Base-by-base conservation (phyloP, 106 monocot genomes). In the Acorus gramineus region DNA sequence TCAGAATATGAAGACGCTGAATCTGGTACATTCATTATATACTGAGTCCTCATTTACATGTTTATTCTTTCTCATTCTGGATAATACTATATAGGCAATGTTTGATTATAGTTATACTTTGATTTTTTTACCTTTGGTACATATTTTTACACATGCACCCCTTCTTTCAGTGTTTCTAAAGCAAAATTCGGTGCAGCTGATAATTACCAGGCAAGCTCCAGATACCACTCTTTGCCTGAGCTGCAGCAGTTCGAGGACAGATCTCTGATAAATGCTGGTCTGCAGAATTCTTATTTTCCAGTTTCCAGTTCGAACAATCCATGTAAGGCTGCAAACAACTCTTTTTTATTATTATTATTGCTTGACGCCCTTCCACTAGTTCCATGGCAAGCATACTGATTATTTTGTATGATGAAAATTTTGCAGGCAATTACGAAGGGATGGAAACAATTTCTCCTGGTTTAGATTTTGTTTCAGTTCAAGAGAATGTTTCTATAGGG, bases 111-210 rank as follows among this genome's bases (percentile, higher is more conserved):
- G 28, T 28, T 28, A 4, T 71, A 51, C 67, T 52, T 11, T n/a
- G 4, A 46, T 7, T 69, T 71, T 74, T 63, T 47, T 66, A 66
- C 69, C 72, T 78, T 81, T 84, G 91, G 88, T 98, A 73, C 85
- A 88, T 91, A 89, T 70, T 84, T 74, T 72, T 74, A 76, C 81
- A 89, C 65, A 89, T 77, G 84, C 92, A 92, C 63, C 80, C 63
- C 79, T 79, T 85, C 86, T 90, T 82, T 83, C 84, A 87, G 90
- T 90, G 90, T 90, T 76, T 90, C 90, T 90, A 95, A 90, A 90
- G 86, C 74, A 69, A 90, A 90, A 95, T 87, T 87, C 90, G 86
- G 77, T 95, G 80, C 94, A 90, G 82, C 94, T 90, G 94, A 95
- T 94, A 89, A 83, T 80, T 79, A 71, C 73, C 90, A 83, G 80